Base-by-base conservation (phyloP, 179 eudicot genomes). In the Camellia oleifera region DNA sequence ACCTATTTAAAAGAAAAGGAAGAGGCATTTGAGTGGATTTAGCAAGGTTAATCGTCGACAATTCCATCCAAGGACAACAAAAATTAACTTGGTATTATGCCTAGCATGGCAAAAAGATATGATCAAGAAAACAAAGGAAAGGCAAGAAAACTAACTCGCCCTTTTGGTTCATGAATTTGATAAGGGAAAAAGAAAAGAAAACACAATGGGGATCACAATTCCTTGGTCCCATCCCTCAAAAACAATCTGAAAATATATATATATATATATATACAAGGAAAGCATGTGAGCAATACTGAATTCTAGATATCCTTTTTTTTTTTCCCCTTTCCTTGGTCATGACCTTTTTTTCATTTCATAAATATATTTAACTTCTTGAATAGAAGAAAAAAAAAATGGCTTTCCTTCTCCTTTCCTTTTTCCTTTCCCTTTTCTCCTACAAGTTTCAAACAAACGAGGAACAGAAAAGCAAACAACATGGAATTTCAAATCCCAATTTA, bases 21-120 rank as follows among this genome's bases (percentile, higher is more conserved):
- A 1, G 77, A 58, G 66, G 45, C 11, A 64, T 46, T 73, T 60
- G 17, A 69, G 56, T 70, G n/a, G 66, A 77, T 64, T n/a, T 44
- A 6, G 10, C 53, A 69, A 42, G 9, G 7, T 42, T 26, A 44
- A 69, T 45, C 14, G 2, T 8, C 17, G 7, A 56, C 23, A 69
- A 69, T 13, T 40, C 9, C 20, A 42, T 4, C 2, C 11, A 5
- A 12, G 46, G 18, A 48, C 12, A 71, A 17, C 40, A 4, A 71
- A 26, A 71, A 7, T 46, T 71, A 5, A 6, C 26, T 45, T n/a
- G 50, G 73, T 5, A 4, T 5, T 50, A 69, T 68, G 69, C n/a
- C 52, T 42, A 13, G 46, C 50, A 68, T 2, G 7, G 56, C 11
- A 11, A 52, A 46, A 64, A 17, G 2, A 61, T n/a, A 12, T 18